Evolutionary conservation across 116 monocot species (phyloP), one percentile per base, ranked within the genome.

Genomic region (Iris pallida): DNA sequence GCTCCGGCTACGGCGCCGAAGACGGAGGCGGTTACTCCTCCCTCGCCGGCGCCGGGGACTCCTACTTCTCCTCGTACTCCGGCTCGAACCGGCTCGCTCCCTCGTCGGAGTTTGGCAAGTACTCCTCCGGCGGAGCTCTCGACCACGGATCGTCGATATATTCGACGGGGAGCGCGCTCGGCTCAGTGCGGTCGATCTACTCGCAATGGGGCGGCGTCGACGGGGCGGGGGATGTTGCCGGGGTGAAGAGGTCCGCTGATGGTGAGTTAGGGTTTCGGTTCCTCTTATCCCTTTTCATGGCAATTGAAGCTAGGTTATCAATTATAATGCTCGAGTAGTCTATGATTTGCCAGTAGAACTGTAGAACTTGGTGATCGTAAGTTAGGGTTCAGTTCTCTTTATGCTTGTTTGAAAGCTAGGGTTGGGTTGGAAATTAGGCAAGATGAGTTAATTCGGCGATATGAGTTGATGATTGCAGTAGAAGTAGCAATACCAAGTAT

Each of bases 181-280:
- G 30, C 30, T 16, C 16, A 1, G 70, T 53, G 43, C 61, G 61
- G 18, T 8, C 18, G 2, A 53, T 51, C 63, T 16, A 16, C 40
- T 57, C 41, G 65, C 6, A 57, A 10, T 75, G 67, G 75, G 43
- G 48, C 44, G 60, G 42, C 49, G 40, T 41, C 17, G 61, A 66
- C 43, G 68, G 75, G 18, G 4, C 49, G 18, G 60, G 52, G 2
- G 42, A 53, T 20, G 7, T 16, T n/a, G 12, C 55, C 6, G 75
- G 75, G 19, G 13, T 59, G 15, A 83, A 83, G 57, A 67, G 87
- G 56, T 57, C 71, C 13, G 53, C 71, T 16, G 87, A 80, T 74
- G 82, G 87, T 87, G 20, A 64, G 79, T n/a, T 40, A 16, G 15
- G 13, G 17, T 47, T 64, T 14, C 10, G 6, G 42, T 70, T 53